phyloP scores from a whole-genome alignment of 176 grass and related monocot species.

The Thinopyrum elongatum region DNA sequence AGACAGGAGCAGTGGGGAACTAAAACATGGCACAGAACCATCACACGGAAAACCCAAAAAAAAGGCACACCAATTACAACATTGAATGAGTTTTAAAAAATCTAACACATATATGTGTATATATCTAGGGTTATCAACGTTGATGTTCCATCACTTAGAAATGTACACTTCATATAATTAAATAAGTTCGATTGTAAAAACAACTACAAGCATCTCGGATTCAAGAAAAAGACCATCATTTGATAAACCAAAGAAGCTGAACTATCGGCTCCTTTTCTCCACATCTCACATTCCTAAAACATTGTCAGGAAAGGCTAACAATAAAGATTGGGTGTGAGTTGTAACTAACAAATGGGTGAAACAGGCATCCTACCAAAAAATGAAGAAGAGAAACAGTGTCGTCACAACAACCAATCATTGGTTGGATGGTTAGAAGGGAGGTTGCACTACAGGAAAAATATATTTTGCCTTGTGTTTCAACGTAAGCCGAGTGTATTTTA shows the following conservation, averaged over 20 bases:
- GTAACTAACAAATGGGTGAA: constrained; percentile 28
- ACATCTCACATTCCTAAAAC: constrained; percentile 38
- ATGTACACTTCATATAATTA: no score
- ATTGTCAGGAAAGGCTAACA: constrained; percentile 34
- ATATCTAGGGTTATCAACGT: background rate
- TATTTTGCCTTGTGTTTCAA: no score
- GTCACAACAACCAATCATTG: no score
- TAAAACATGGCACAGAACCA: background rate
- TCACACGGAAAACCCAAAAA: background rate
- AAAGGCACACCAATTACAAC: background rate
- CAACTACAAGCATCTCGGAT: background rate
- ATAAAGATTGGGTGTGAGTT: constrained; percentile 10
- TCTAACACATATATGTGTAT: background rate
- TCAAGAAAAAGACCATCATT: constrained; percentile 6
- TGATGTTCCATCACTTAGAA: constrained; percentile 1
- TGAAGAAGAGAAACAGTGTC: constrained; percentile 45
- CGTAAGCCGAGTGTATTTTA: no score
- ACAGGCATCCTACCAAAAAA: constrained; percentile 32
- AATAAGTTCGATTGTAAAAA: constrained; percentile 6
- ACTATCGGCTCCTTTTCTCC: constrained; percentile 28
- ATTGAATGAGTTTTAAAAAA: background rate
- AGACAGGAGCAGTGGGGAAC: background rate
- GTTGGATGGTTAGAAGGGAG: no score
- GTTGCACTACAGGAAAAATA: no score
- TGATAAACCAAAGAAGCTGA: constrained; percentile 33